Percentiles rank a stretch among this genome's conserved stretches.
phyloP scores from a whole-genome alignment of 2,329 filamentous ascomycete genomes.

The Ophiostoma pallidulum region DNA sequence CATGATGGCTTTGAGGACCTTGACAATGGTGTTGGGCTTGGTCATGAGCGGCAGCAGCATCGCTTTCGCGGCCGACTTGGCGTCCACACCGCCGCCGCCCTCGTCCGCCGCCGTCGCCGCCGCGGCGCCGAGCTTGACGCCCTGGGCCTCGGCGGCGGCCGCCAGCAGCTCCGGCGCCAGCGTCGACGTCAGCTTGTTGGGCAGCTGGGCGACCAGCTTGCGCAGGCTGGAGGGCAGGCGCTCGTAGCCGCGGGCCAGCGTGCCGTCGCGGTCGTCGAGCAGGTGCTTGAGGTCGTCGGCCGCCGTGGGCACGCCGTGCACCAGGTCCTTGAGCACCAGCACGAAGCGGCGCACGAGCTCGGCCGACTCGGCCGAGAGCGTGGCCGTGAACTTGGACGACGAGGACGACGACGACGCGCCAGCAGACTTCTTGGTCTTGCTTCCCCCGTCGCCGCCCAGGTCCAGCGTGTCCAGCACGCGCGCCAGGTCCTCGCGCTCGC shows the following conservation, averaged over 20 bases:
- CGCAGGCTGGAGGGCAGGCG: slow-evolving; percentile 70
- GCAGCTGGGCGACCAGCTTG: slow-evolving; percentile 76
- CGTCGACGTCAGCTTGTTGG: slow-evolving; percentile 66
- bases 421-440: slow-evolving; percentile 30
- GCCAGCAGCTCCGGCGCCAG: slow-evolving; percentile 77
- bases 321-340: slow-evolving; percentile 79
- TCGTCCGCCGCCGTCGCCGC: no score
- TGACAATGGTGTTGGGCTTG: slow-evolving; percentile 77
- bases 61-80: slow-evolving; percentile 49
- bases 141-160: slow-evolving; percentile 65
- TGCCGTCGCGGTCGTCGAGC: slow-evolving; percentile 51
- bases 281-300: slow-evolving; percentile 72
- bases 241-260: slow-evolving; percentile 51
- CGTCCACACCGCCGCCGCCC: slow-evolving; percentile 42
- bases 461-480: slow-evolving; percentile 77
- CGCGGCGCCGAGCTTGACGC: slow-evolving; percentile 42
- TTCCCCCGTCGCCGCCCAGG: slow-evolving; percentile 39
- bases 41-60: slow-evolving; percentile 66
- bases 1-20: slow-evolving; percentile 82
- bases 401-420: no score
- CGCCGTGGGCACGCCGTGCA: slow-evolving; percentile 87
- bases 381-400: no score
- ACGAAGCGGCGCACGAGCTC: slow-evolving; percentile 79
- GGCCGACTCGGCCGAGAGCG: slow-evolving; percentile 73
- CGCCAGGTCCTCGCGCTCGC: slow-evolving; percentile 62